phyloP scores from a whole-genome alignment of 2,329 filamentous ascomycete genomes.

The Neonectria sp. region DNA sequence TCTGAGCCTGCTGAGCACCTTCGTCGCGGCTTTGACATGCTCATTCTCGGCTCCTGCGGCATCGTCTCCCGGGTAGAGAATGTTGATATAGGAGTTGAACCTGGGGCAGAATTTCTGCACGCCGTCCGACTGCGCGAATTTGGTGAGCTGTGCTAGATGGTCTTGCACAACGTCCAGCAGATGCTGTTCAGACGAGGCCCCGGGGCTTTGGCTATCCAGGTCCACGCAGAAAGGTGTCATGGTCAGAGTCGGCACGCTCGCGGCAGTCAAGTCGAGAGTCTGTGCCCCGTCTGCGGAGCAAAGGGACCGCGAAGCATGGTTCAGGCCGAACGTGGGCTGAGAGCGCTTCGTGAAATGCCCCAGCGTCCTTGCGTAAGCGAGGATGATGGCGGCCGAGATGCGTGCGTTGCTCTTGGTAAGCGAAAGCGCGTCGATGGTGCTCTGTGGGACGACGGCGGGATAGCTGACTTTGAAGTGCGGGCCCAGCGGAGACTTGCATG shows the following conservation, averaged over 20 bases:
- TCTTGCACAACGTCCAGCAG: constrained; percentile 18
- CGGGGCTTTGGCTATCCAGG: constrained; percentile 8
- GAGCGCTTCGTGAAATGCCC: constrained; percentile 13
- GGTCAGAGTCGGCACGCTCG: constrained; percentile 23
- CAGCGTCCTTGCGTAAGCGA: constrained; percentile 24
- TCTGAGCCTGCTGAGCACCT: background rate
- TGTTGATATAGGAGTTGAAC: constrained; percentile 33
- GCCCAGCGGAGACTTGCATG: constrained; percentile 6
- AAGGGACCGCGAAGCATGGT: constrained; percentile 26
- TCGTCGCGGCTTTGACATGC: background rate
- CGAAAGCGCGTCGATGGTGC: background rate
- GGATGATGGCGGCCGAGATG: constrained; percentile 25
- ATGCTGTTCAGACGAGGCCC: background rate
- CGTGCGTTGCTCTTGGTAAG: constrained; percentile 14
- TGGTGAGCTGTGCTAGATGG: constrained; percentile 32
- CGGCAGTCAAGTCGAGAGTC: constrained; percentile 25
- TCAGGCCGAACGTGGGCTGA: constrained; percentile 26
- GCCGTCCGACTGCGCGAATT: constrained; percentile 24
- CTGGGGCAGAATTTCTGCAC: constrained; percentile 17
- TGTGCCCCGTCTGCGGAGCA: constrained; percentile 17
- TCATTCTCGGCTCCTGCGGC: background rate
- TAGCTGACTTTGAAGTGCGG: constrained; percentile 25
- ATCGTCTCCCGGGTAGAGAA: constrained; percentile 19
- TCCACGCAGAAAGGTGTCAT: constrained; percentile 20
- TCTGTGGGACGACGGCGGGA: constrained; percentile 2